Conservation (phyloP, 2,329 filamentous ascomycete species). For the Sporothrix curviconia region DNA sequence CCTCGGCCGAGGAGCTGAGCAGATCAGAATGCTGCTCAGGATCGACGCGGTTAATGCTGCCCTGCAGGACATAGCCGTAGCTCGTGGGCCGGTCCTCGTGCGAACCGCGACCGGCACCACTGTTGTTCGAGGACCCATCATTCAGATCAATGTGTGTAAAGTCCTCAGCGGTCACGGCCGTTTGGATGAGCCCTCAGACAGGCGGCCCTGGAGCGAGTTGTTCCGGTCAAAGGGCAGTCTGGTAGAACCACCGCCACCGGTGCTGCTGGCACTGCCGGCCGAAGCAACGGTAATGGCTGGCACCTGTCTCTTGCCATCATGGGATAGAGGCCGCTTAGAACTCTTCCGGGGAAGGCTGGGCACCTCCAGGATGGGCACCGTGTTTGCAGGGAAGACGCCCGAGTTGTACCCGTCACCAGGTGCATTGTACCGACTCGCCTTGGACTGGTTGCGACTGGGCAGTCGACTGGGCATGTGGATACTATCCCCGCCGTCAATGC, state of each 20-base stretch:
- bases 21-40: slow-evolving; percentile 40
- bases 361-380: slow-evolving; percentile 11
- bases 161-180: slow-evolving; percentile 37
- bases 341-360: slow-evolving; percentile 60
- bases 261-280: slow-evolving; percentile 15
- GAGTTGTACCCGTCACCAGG: slow-evolving; percentile 28
- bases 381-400: slow-evolving; percentile 30
- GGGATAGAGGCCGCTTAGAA: slow-evolving; percentile 47
- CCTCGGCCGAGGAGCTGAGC: slow-evolving; percentile 49
- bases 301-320: background rate
- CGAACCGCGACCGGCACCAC: background rate
- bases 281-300: slow-evolving; percentile 7
- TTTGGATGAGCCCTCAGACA: slow-evolving; percentile 38
- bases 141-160: slow-evolving; percentile 36
- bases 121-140: slow-evolving; percentile 19
- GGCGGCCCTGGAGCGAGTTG: slow-evolving; percentile 47
- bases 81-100: slow-evolving; percentile 45
- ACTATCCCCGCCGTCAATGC: slow-evolving; percentile 50
- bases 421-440: slow-evolving; percentile 38
- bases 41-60: slow-evolving; percentile 50
- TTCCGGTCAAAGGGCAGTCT: slow-evolving; percentile 52
- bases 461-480: slow-evolving; percentile 60
- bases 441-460: slow-evolving; percentile 40
- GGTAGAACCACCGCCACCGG: slow-evolving; percentile 25
- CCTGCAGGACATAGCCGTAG: slow-evolving; percentile 52